A percentile compares a stretch with the other conserved stretches of the same genome.
Conservation (phyloP, 2,329 filamentous ascomycete genomes). For the Ceratocystis cubensis region DNA sequence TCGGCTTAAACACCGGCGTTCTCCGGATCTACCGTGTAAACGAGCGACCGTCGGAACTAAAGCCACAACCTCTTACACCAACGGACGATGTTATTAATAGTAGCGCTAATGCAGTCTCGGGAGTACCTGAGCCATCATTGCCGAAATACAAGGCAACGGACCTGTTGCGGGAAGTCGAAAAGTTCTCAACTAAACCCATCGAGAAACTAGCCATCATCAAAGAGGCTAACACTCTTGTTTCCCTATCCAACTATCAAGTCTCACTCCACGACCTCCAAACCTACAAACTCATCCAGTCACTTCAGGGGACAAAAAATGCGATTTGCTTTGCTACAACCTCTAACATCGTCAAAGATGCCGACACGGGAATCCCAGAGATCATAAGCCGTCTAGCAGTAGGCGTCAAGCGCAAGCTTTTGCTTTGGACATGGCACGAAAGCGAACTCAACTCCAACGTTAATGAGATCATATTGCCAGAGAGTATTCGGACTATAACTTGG, state of each 20-base stretch:
- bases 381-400: slow-evolving; percentile 85
- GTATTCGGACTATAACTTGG: slow-evolving; percentile 84
- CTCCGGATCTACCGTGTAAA: slow-evolving; percentile 88
- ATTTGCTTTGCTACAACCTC: slow-evolving; percentile 85
- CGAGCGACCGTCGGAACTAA: slow-evolving; percentile 35
- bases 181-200: slow-evolving; percentile 79
- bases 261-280: slow-evolving; percentile 81
- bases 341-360: slow-evolving; percentile 82
- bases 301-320: slow-evolving; percentile 76
- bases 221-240: slow-evolving; percentile 82
- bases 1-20: slow-evolving; percentile 79
- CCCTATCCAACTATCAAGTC: slow-evolving; percentile 78
- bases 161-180: slow-evolving; percentile 80
- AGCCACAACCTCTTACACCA: slow-evolving; percentile 8
- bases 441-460: slow-evolving; percentile 62
- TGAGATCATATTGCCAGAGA: slow-evolving; percentile 69
- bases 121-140: slow-evolving; percentile 9
- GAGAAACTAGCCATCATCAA: slow-evolving; percentile 94
- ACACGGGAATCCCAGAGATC: slow-evolving; percentile 80
- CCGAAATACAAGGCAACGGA: slow-evolving; percentile 52
- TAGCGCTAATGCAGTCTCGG: slow-evolving; percentile 11
- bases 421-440: slow-evolving; percentile 96
- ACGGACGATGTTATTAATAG: neutral
- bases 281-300: slow-evolving; percentile 66
- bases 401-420: slow-evolving; percentile 74